A percentile compares a stretch with the other conserved stretches of the same genome.
These are phyloP conservation scores for Neoboletus brunneissimus DNA, from an alignment of 768 basidiomycete species.

Conservation along the genomic window DNA sequence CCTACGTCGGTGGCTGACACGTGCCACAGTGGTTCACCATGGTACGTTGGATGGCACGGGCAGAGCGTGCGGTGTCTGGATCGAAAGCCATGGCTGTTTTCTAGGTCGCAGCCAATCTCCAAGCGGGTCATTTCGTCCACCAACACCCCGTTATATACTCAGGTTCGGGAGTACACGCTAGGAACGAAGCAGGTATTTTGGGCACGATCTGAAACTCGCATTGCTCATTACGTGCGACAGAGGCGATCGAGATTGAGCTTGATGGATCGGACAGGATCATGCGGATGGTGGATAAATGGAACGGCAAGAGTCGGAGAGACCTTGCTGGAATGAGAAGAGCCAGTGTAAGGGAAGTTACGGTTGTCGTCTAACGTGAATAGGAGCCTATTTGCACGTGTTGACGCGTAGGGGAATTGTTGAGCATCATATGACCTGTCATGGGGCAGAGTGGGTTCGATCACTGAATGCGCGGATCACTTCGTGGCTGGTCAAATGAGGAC, in stretches of 20 bases:
- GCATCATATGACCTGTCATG: no score
- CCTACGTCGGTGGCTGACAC: no score
- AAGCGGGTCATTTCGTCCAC: slow-evolving; percentile 29
- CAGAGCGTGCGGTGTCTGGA: neutral
- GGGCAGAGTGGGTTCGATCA: neutral
- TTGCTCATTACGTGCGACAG: neutral
- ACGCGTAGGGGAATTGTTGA: no score
- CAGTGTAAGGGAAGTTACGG: no score
- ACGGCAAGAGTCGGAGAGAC: neutral
- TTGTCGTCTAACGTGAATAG: no score
- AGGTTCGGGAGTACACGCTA: neutral
- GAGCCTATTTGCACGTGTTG: no score
- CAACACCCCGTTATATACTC: neutral
- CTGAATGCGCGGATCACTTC: neutral
- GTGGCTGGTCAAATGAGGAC: neutral
- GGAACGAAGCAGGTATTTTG: neutral
- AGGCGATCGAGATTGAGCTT: neutral
- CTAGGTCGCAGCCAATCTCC: slow-evolving; percentile 48
- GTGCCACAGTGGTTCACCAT: neutral
- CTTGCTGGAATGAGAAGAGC: no score
- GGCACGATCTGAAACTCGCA: no score
- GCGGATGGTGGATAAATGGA: neutral
- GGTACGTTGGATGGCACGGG: neutral
- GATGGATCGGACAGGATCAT: neutral
- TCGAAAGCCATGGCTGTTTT: slow-evolving; percentile 17